Base-by-base conservation (phyloP, 1,284 basidiomycete species). In the Cystobasidium sp. region DNA sequence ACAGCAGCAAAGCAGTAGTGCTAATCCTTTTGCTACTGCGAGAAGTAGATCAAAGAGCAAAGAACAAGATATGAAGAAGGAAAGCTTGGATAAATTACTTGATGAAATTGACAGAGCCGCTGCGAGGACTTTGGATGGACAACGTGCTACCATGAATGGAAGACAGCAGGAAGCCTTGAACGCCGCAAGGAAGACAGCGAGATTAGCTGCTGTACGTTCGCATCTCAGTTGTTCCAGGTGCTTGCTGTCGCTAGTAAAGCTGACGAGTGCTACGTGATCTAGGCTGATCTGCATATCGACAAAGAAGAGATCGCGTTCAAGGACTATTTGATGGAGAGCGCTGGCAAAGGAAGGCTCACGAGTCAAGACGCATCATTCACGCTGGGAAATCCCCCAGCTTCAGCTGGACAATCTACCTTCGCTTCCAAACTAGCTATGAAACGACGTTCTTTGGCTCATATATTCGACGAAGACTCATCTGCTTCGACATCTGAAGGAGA, bases 41-140 rank as follows among this genome's bases (percentile, higher is more conserved):
- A 61, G 64, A 55, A 22, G 46, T 8, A 43, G 20, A 16, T 55
- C 46, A 10, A 74, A 62, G 24, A 43, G 53, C 14, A 74, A 62
- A 41, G 52, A 47, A 37, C 41, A 14, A 16, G 65, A 61, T 24
- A 14, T 16, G 20, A 75, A 77, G 67, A 68, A 74, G 46, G 63
- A 73, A 53, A 70, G 67, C 53, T 81, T 94, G 64, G 90, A 92
- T 71, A 84, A 84, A 56, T 87, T 94, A 78, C 81, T 93, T 39
- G 88, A 89, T 47, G 82, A 91, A 76, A 85, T 94, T 44, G 88
- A 88, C 52, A 89, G 87, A 77, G 91, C 91, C 0, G 88, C 89
- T 0, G 86, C 88, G 41, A 85, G 91, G 62, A 87, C 87, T 75
- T 79, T 91, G 74, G 84, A 84, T 46, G 86, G 89, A 78, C 92